A percentile compares a stretch with the other conserved stretches of the same genome.
Conservation (phyloP, 2,329 filamentous ascomycete genomes). For the Arachnomyces sp. region DNA sequence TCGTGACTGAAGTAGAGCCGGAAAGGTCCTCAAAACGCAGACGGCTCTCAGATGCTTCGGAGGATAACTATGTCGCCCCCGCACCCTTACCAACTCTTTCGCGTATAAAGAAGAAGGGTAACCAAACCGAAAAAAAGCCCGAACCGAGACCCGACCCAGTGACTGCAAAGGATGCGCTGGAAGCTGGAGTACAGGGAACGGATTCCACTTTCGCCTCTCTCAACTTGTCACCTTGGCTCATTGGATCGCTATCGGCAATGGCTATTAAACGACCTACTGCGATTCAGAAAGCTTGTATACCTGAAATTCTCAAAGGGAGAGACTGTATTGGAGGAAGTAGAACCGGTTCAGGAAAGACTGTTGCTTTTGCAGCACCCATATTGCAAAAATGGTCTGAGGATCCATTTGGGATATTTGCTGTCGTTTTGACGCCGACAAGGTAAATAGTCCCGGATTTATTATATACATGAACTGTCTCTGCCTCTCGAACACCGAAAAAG, state of each 20-base stretch:
- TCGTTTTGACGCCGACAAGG: conserved; percentile 83
- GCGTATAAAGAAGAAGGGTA: conserved; percentile 34
- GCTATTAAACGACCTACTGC: conserved; percentile 82
- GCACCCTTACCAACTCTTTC: conserved; percentile 30
- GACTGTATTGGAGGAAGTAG: conserved; percentile 93
- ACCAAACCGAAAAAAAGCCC: conserved; percentile 4
- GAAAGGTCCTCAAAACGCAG: conserved; percentile 30
- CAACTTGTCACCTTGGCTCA: conserved; percentile 75
- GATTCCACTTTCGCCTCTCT: conserved; percentile 60
- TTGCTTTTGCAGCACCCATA: conserved; percentile 91
- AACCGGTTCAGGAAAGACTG: conserved; percentile 94
- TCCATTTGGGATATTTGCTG: conserved; percentile 79
- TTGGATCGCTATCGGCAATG: conserved; percentile 65
- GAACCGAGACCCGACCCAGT: conserved; percentile 23
- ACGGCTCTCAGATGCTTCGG: conserved; percentile 30
- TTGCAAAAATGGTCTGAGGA: conserved; percentile 89
- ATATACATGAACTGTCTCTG: not conserved
- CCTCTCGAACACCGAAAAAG: too few relatives aligned
- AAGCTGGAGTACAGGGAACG: conserved; percentile 35
- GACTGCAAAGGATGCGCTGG: conserved; percentile 32
- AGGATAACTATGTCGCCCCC: conserved; percentile 25
- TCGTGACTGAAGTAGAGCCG: conserved; percentile 13
- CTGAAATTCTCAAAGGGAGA: conserved; percentile 78
- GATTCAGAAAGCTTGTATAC: conserved; percentile 89
- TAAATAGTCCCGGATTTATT: conserved; percentile 26